Evolutionary conservation across 2,329 filamentous ascomycete species (phyloP).

Genomic region (Balansia obtecta): DNA sequence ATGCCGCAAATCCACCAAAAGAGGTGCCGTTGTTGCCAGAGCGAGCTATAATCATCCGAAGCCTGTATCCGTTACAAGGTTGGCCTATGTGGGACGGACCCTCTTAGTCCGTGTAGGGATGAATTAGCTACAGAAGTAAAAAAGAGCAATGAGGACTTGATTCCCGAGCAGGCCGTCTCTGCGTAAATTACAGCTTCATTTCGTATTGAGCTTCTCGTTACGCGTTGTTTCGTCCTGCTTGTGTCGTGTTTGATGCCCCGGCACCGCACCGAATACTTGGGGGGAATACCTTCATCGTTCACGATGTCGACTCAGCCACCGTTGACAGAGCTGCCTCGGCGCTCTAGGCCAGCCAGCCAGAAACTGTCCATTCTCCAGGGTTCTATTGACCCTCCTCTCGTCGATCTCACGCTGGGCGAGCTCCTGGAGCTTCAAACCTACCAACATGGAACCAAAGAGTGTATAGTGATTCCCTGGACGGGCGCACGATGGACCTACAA

Average conservation of each 20-base stretch:
- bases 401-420: conserved; percentile 60
- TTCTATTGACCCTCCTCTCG: conserved; percentile 53
- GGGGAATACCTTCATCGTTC: too few species aligned
- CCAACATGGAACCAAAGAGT: conserved; percentile 53
- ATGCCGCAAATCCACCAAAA: neutral
- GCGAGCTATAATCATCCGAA: neutral
- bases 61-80: neutral
- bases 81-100: neutral
- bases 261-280: too few species aligned
- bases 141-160: neutral
- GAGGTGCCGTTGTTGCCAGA: neutral
- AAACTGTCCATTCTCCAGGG: conserved; percentile 51
- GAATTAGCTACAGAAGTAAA: neutral
- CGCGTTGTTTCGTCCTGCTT: too few species aligned
- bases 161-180: neutral
- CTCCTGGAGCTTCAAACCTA: conserved; percentile 59
- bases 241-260: too few species aligned
- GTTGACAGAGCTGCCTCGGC: neutral
- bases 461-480: conserved; percentile 64
- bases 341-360: conserved; percentile 6
- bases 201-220: neutral
- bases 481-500: conserved; percentile 61
- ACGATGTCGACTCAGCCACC: conserved; percentile 1
- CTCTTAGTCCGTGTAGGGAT: neutral
- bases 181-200: neutral